Percentiles rank a stretch among this genome's conserved stretches.
Evolutionary conservation across 2,329 filamentous ascomycete species (phyloP).

Genomic region (Elsinoe perseae): DNA sequence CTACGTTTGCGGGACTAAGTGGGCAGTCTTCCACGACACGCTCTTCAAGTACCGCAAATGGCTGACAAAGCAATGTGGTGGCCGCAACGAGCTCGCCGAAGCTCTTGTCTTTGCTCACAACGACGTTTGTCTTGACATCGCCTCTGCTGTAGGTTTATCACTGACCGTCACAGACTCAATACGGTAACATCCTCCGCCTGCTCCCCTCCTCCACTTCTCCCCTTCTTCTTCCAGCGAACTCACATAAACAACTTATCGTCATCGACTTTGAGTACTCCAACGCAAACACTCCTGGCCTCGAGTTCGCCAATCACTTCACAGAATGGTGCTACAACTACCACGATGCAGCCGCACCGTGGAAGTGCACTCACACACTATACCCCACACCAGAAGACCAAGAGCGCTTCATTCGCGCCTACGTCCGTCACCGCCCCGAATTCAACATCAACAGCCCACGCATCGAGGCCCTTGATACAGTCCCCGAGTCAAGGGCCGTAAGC

Average conservation of each 20-base stretch:
- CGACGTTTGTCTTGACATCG: slow-evolving; percentile 56
- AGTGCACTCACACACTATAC: slow-evolving; percentile 62
- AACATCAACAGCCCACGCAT: slow-evolving; percentile 40
- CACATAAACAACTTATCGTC: slow-evolving; percentile 91
- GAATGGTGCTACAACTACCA: slow-evolving; percentile 99
- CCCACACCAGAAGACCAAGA: slow-evolving; percentile 73
- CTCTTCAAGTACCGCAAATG: slow-evolving; percentile 71
- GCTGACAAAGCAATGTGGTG: slow-evolving; percentile 65
- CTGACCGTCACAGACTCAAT: slow-evolving; percentile 65
- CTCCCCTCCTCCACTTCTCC: slow-evolving; percentile 67
- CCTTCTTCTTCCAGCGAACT: slow-evolving; percentile 77
- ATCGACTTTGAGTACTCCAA: slow-evolving; percentile 98
- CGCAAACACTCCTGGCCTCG: slow-evolving; percentile 75
- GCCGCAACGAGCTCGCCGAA: slow-evolving; percentile 57
- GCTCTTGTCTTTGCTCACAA: slow-evolving; percentile 93
- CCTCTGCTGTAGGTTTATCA: not conserved
- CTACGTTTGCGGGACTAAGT: slow-evolving; percentile 77
- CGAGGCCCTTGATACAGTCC: slow-evolving; percentile 24
- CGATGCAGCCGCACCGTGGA: slow-evolving; percentile 52
- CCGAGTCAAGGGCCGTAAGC: slow-evolving; percentile 27
- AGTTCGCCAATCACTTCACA: slow-evolving; percentile 96
- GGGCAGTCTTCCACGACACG: slow-evolving; percentile 65
- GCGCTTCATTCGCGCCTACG: slow-evolving; percentile 78
- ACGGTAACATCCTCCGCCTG: slow-evolving; percentile 87
- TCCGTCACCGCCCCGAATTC: slow-evolving; percentile 69